Evolutionary conservation across 2,329 filamentous ascomycete genomes (phyloP), one percentile per base, ranked within the genome.

Genomic region (Stagonosporopsis vannaccii): DNA sequence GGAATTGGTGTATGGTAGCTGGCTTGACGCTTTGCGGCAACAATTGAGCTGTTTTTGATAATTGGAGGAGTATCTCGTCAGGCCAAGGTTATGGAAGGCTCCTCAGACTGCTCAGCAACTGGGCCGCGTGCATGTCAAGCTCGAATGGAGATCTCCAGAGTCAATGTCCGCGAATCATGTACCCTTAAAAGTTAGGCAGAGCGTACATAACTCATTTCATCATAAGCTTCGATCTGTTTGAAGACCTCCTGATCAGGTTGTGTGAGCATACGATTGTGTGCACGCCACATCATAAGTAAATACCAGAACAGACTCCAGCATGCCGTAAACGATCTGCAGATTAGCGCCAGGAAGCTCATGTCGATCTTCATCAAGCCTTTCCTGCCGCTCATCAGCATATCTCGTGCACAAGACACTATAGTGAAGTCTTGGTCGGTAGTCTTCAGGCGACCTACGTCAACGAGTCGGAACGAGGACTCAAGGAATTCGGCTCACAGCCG

Each of bases 1-100:
- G 69, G 64, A 59, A 61, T 23, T 66, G 63, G 62, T 73, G 68
- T 54, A 46, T 65, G 30, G 52, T 71, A 35, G 68, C 63, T 15
- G 63, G 68, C 2, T 56, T 72, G 32, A 51, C 44, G 5, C 55
- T 73, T 6, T 72, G 69, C 51, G 61, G 66, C 33, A 67, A 63
- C 17, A 62, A 55, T 13, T 71, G 51, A 65, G 28, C 11, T 37
- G 35, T 3, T 20, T 20, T 19, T 11, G 6, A 3, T 37, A 20
- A 9, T 20, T 20, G 11, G 4, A 11, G 15, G 15, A 30, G 30
- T 12, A n/a, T 1, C n/a, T 32, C 7, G 13, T 32, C 2, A 6
- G 6, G 15, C 4, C 30, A 7, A 32, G 30, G 13, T 15, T 13
- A 11, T 32, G 28, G n/a, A 32, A 1, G 13, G 13, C 13, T 15